phyloP scores from a whole-genome alignment of 768 basidiomycete genomes.

The Phylloporus rhodoxanthus region DNA sequence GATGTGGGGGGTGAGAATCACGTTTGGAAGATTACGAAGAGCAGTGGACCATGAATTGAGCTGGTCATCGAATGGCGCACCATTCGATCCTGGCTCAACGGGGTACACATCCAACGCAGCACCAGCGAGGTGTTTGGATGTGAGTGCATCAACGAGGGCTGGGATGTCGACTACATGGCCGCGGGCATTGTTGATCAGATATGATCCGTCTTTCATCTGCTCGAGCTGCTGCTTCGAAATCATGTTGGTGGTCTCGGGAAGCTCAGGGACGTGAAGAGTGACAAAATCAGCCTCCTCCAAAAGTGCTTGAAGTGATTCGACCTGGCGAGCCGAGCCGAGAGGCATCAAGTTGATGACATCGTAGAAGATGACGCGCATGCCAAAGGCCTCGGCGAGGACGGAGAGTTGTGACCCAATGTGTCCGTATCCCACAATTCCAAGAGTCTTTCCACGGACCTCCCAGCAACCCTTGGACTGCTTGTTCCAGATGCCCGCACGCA shows the following conservation, averaged over 20 bases:
- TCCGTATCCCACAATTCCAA: conserved; percentile 97
- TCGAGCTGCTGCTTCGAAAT: conserved; percentile 71
- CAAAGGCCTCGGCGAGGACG: conserved; percentile 93
- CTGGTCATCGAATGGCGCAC: conserved; percentile 81
- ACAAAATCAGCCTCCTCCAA: conserved; percentile 85
- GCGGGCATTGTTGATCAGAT: conserved; percentile 97
- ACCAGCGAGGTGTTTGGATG: conserved; percentile 83
- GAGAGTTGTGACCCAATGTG: conserved; percentile 98
- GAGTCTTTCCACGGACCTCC: conserved; percentile 96
- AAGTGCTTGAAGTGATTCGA: conserved; percentile 70
- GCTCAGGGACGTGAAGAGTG: conserved; percentile 93
- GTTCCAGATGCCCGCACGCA: conserved; percentile 92
- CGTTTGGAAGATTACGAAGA: conserved; percentile 74
- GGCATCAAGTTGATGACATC: conserved; percentile 98
- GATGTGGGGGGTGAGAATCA: conserved; percentile 97
- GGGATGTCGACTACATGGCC: conserved; percentile 95
- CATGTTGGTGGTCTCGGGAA: conserved; percentile 93
- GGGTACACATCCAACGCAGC: conserved; percentile 93
- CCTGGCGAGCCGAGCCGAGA: conserved; percentile 86
- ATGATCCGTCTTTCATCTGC: conserved; percentile 93
- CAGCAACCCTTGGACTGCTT: conserved; percentile 98
- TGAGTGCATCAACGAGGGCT: conserved; percentile 73
- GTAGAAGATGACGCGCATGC: conserved; percentile 92
- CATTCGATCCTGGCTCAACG: conserved; percentile 87
- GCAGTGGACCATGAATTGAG: conserved; percentile 79